Percentiles rank a stretch among this genome's conserved stretches.
Evolutionary conservation across 1,139 yeast species (phyloP).

Genomic region (Magnusiomyces sp.): DNA sequence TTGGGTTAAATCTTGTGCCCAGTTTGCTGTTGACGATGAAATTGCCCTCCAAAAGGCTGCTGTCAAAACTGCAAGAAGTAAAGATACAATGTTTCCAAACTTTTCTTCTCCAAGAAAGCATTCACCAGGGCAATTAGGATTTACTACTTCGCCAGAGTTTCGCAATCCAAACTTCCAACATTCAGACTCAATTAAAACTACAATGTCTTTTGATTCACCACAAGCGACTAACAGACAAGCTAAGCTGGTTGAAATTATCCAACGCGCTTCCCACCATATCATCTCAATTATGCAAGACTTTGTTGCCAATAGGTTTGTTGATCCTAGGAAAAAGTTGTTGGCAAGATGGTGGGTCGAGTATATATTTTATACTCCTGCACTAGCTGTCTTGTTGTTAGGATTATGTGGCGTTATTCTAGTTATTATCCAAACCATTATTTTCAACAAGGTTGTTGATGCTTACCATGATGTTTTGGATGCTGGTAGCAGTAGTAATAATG

Average conservation of each 20-base stretch:
- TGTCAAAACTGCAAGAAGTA: neutral
- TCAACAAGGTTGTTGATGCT: slow-evolving; percentile 25
- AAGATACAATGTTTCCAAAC: neutral
- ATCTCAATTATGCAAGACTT: slow-evolving; percentile 9
- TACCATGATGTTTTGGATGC: neutral
- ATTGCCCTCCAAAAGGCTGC: neutral
- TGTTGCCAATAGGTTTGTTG: slow-evolving; percentile 9
- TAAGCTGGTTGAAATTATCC: slow-evolving; percentile 8
- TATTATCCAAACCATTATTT: slow-evolving; percentile 35
- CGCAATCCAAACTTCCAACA: slow-evolving; percentile 3
- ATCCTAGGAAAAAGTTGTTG: slow-evolving; percentile 10
- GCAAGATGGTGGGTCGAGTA: slow-evolving; percentile 32
- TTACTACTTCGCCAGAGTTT: neutral
- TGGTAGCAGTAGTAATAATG: too few species aligned
- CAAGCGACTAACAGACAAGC: slow-evolving; percentile 7
- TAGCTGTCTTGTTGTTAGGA: slow-evolving; percentile 34
- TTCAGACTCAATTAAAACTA: too few species aligned
- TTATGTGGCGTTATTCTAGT: slow-evolving; percentile 38
- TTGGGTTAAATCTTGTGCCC: slow-evolving; percentile 29
- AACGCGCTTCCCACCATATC: neutral
- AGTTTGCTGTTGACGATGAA: slow-evolving; percentile 16
- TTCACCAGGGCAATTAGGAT: too few species aligned
- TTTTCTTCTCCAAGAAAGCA: neutral
- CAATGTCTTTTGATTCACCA: too few species aligned
- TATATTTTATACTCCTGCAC: slow-evolving; percentile 26